A percentile compares a stretch with the other conserved stretches of the same genome.
Evolutionary conservation across 78 protist species (phyloP).

Genomic region (Trichosphaerium sp.): DNA sequence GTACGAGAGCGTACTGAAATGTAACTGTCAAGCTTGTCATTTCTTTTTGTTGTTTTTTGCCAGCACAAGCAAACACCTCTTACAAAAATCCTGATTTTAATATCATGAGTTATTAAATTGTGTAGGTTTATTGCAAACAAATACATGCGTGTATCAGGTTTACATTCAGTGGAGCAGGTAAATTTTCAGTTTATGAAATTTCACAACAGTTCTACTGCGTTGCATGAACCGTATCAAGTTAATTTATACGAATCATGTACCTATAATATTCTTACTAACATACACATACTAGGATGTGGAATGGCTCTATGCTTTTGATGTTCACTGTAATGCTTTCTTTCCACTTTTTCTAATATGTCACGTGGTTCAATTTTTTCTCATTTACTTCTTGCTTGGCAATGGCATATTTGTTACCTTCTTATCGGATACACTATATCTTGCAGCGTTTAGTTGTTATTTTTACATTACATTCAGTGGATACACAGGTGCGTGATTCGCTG

Average conservation of each 20-base stretch:
- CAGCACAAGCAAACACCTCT: slow-evolving; percentile 32
- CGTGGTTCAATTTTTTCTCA: slow-evolving; percentile 67
- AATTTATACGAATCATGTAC: no score
- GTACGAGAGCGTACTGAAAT: background rate
- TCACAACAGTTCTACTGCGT: no score
- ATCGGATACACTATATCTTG: slow-evolving; percentile 56
- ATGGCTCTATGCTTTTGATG: slow-evolving; percentile 86
- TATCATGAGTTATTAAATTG: background rate
- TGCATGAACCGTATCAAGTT: no score
- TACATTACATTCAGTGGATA: slow-evolving; percentile 90
- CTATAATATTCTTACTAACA: no score
- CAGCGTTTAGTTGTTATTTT: slow-evolving; percentile 60
- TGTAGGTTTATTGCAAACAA: slow-evolving; percentile 13
- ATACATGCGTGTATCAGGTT: slow-evolving; percentile 19
- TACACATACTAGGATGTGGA: slow-evolving; percentile 85
- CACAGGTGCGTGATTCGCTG: slow-evolving; percentile 15
- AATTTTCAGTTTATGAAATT: no score
- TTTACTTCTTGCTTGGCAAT: slow-evolving; percentile 36
- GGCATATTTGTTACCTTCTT: slow-evolving; percentile 37
- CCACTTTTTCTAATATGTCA: slow-evolving; percentile 58
- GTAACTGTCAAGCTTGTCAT: slow-evolving; percentile 47
- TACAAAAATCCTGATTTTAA: background rate
- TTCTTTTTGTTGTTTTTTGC: slow-evolving; percentile 60
- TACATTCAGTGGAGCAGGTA: slow-evolving; percentile 61
- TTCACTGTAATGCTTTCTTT: slow-evolving; percentile 92